Evolutionary conservation across 257 asterid species (phyloP).

Genomic region (Echites panduratus): DNA sequence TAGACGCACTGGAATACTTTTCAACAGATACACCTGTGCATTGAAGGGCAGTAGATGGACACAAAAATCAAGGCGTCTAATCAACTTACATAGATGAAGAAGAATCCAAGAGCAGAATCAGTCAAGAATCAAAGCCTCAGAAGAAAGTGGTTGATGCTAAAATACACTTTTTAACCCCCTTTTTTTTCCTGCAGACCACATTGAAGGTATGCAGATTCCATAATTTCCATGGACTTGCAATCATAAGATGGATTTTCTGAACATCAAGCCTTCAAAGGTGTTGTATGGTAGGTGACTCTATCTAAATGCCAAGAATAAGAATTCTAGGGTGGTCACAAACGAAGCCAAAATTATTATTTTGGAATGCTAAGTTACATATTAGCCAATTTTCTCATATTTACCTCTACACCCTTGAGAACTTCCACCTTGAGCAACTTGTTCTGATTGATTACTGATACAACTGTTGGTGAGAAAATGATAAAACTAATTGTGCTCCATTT

Average conservation of each 20-base stretch:
- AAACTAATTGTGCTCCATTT: background rate
- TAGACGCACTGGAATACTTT: conserved; percentile 62
- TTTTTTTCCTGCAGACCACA: background rate
- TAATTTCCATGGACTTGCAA: background rate
- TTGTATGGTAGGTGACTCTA: background rate
- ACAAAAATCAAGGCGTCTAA: conserved; percentile 15
- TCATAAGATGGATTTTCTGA: background rate
- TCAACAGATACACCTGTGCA: conserved; percentile 58
- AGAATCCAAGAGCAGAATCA: background rate
- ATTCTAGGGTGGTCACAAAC: background rate
- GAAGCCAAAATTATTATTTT: background rate
- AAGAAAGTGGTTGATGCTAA: background rate
- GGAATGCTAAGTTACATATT: background rate
- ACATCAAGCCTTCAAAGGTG: background rate
- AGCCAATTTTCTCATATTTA: background rate
- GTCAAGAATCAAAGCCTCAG: background rate
- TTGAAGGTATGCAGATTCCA: background rate
- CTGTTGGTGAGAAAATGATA: background rate
- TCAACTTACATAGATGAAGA: background rate
- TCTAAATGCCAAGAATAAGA: background rate
- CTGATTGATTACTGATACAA: background rate
- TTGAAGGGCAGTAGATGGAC: background rate
- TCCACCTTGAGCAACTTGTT: background rate
- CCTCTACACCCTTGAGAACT: background rate
- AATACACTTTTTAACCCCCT: background rate